A percentile compares a stretch with the other conserved stretches of the same genome.
Evolutionary conservation across 2,329 filamentous ascomycete species (phyloP).

Genomic region (Calonectria fujianensis): DNA sequence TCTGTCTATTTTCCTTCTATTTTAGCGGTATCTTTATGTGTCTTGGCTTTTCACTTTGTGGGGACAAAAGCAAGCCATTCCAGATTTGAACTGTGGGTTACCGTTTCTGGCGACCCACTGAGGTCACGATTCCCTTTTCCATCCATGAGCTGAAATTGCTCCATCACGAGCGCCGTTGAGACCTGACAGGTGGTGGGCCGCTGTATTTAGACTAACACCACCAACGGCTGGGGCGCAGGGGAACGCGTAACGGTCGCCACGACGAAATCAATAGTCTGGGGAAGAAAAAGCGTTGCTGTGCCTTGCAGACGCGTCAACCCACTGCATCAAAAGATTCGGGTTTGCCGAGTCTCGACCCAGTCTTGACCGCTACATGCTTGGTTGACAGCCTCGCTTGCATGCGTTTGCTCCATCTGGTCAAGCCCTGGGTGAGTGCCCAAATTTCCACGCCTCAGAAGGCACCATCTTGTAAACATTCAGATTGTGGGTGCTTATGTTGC

Average conservation of each 20-base stretch:
- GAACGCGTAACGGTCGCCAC: constrained; percentile 7
- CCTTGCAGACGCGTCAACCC: too few relatives aligned
- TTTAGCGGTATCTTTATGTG: not conserved
- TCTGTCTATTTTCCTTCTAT: not conserved
- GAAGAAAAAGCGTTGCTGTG: not conserved
- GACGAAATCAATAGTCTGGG: constrained; percentile 19
- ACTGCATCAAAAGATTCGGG: not conserved
- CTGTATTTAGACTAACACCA: not conserved
- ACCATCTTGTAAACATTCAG: not conserved
- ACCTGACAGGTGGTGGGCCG: not conserved
- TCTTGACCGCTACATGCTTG: not conserved
- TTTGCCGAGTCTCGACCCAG: not conserved
- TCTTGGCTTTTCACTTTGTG: not conserved
- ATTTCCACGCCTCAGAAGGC: not conserved
- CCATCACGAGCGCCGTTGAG: not conserved
- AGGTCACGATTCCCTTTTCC: not conserved
- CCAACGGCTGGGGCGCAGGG: constrained; percentile 3
- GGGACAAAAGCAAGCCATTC: not conserved
- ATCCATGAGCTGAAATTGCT: not conserved
- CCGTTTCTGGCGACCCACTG: not conserved
- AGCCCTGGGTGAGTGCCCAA: too few relatives aligned
- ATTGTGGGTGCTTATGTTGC: not conserved
- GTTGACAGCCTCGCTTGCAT: not conserved
- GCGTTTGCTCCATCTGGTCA: not conserved
- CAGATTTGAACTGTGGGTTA: not conserved